A percentile compares a stretch with the other conserved stretches of the same genome.
Evolutionary conservation across 352 stramenopile genomes (phyloP).

Genomic region (Globisporangium rhizosaccharum): DNA sequence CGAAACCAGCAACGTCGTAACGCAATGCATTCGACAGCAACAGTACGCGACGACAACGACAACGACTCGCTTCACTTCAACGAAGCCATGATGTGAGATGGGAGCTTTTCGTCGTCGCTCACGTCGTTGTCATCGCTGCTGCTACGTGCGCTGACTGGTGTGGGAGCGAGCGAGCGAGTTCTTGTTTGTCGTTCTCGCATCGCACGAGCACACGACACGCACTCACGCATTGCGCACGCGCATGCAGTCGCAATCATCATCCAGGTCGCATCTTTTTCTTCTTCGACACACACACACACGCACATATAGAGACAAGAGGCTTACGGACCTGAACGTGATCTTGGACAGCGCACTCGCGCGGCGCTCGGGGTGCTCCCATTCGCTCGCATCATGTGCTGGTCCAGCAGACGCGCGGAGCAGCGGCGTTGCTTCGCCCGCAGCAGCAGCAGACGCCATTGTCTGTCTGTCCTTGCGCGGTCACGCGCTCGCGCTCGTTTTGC

Average conservation of each 20-base stretch:
- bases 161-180: not conserved
- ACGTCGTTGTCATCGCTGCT: not conserved
- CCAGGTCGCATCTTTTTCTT: not conserved
- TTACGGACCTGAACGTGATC: slow-evolving; percentile 12
- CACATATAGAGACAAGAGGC: not conserved
- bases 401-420: not conserved
- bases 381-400: not conserved
- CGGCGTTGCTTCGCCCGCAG: not conserved
- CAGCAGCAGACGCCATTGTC: too few relatives aligned
- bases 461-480: too few relatives aligned
- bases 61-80: too few relatives aligned
- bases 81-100: slow-evolving; percentile 1
- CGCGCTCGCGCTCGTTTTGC: too few relatives aligned
- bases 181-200: not conserved
- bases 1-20: not conserved
- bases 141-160: not conserved
- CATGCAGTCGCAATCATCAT: not conserved
- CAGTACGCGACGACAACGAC: too few relatives aligned
- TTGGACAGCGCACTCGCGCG: slow-evolving; percentile 8
- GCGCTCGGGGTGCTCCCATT: slow-evolving; percentile 3
- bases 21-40: not conserved
- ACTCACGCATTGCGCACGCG: not conserved
- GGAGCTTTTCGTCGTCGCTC: not conserved
- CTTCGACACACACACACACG: too few relatives aligned
- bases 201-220: not conserved